Evolutionary conservation across 1,139 yeast genomes (phyloP).

Genomic region (Saccharomycopsis phalli): DNA sequence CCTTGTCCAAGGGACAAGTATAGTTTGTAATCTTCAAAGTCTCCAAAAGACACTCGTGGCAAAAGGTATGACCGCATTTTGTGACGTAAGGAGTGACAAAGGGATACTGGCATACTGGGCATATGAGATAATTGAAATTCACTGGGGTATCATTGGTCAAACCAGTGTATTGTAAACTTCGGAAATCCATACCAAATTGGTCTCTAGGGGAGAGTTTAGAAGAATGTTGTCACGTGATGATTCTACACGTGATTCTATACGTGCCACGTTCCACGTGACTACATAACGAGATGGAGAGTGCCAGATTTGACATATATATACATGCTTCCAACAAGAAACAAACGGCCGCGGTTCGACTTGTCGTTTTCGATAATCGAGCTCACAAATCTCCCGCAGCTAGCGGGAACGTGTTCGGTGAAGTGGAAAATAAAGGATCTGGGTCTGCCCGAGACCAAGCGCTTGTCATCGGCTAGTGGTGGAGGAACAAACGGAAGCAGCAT

Average conservation of each 20-base stretch:
- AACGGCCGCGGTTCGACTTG: slow-evolving; percentile 12
- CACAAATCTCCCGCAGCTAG: slow-evolving; percentile 19
- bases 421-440: slow-evolving; percentile 16
- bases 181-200: slow-evolving; percentile 1
- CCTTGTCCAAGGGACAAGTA: slow-evolving; percentile 15
- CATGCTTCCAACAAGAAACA: slow-evolving; percentile 4
- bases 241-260: not conserved
- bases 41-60: slow-evolving; percentile 14
- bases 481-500: not conserved
- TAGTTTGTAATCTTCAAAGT: not conserved
- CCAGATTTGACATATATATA: too few species aligned
- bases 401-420: slow-evolving; percentile 18
- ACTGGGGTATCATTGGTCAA: not conserved
- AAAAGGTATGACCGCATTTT: slow-evolving; percentile 18
- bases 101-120: slow-evolving; percentile 17
- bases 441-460: slow-evolving; percentile 4
- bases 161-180: slow-evolving; percentile 3
- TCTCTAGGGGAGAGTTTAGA: too few species aligned
- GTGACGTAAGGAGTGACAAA: slow-evolving; percentile 18
- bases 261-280: not conserved
- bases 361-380: slow-evolving; percentile 15
- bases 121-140: slow-evolving; percentile 13
- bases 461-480: slow-evolving; percentile 9
- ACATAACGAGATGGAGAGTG: not conserved
- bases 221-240: not conserved